Conservation (phyloP, 2,329 filamentous ascomycete species). For the Neurospora sp. region DNA sequence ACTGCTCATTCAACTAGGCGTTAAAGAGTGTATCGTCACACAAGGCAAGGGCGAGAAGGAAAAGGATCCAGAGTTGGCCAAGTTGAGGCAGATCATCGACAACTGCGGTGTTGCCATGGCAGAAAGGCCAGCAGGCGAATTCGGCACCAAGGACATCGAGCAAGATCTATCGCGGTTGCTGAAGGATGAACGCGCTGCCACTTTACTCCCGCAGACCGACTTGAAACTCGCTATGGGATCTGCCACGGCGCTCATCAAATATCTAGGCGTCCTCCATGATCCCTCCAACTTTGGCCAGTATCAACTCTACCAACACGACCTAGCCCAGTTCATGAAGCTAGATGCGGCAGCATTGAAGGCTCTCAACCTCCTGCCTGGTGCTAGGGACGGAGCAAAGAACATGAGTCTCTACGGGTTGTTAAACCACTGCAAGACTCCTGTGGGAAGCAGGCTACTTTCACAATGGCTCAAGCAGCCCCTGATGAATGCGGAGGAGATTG, state of each 20-base stretch:
- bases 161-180: conserved; percentile 83
- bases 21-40: conserved; percentile 87
- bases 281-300: conserved; percentile 94
- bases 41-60: conserved; percentile 68
- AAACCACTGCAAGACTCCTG: conserved; percentile 95
- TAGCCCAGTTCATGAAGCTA: conserved; percentile 96
- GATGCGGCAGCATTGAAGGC: conserved; percentile 91
- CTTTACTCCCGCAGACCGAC: conserved; percentile 77
- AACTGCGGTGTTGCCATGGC: conserved; percentile 86
- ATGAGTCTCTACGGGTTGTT: conserved; percentile 94
- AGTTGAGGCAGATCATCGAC: conserved; percentile 80
- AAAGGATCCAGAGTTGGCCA: conserved; percentile 79
- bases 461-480: conserved; percentile 98
- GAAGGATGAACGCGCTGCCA: conserved; percentile 72
- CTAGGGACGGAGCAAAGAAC: conserved; percentile 86
- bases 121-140: conserved; percentile 67
- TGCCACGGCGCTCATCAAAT: conserved; percentile 87
- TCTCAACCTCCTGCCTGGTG: conserved; percentile 93
- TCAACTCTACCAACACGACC: conserved; percentile 91
- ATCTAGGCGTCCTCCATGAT: conserved; percentile 82
- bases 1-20: conserved; percentile 87
- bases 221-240: conserved; percentile 94
- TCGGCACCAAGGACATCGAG: conserved; percentile 84
- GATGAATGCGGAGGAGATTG: conserved; percentile 83
- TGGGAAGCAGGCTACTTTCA: conserved; percentile 78